Evolutionary conservation across 202 grass and related monocot species (phyloP).

Genomic region (Schoenoplectus triqueter): DNA sequence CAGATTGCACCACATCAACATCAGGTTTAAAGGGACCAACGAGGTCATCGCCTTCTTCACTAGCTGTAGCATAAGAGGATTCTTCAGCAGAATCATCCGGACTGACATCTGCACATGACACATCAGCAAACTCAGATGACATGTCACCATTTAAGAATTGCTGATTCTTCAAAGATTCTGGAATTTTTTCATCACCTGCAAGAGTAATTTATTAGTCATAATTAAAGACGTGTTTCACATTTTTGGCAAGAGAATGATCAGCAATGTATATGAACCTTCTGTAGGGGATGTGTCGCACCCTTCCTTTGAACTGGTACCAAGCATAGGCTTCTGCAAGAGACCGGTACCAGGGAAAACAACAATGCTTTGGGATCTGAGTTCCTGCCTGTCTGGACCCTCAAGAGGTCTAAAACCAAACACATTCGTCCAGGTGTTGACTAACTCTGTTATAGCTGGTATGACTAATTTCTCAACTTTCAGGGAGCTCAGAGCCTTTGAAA

Average conservation of each 20-base stretch:
- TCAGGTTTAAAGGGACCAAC: neutral
- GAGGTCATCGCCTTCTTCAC: constrained; percentile 12
- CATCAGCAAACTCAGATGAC: constrained; percentile 36
- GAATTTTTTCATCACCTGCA: constrained; percentile 31
- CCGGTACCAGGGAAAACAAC: constrained; percentile 89
- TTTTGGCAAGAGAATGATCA: constrained; percentile 40
- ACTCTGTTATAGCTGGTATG: constrained; percentile 89
- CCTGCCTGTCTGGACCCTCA: constrained; percentile 65
- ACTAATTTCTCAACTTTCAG: constrained; percentile 88
- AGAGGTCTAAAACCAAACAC: constrained; percentile 89
- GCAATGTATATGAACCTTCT: constrained; percentile 53
- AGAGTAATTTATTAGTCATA: constrained; percentile 36
- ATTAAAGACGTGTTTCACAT: constrained; percentile 40
- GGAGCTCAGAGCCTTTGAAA: constrained; percentile 76
- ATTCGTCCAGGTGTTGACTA: constrained; percentile 85
- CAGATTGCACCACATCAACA: constrained; percentile 19
- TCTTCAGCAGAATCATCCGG: constrained; percentile 33
- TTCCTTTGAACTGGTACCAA: constrained; percentile 50
- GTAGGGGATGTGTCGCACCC: constrained; percentile 13
- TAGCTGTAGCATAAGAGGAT: constrained; percentile 40
- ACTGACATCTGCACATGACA: constrained; percentile 22
- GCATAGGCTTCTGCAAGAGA: constrained; percentile 86
- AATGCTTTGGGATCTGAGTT: constrained; percentile 76
- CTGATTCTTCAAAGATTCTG: constrained; percentile 37
- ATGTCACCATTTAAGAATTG: constrained; percentile 38